A percentile compares a stretch with the other conserved stretches of the same genome.
Evolutionary conservation across 345 rosid genomes (phyloP).

Genomic region (Melastoma malabathricum): DNA sequence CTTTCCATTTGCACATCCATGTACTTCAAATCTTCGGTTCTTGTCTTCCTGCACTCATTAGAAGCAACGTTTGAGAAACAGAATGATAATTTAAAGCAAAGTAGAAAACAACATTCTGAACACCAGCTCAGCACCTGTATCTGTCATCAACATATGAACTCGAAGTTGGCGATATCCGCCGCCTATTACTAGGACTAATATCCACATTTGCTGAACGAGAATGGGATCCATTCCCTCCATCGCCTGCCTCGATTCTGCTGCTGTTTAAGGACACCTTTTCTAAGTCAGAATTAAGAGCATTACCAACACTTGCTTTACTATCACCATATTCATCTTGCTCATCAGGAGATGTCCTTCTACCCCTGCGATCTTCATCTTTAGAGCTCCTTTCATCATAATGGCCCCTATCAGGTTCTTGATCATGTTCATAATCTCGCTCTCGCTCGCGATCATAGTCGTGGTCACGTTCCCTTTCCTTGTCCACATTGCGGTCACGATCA

Average conservation of each 20-base stretch:
- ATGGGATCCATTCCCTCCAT: slow-evolving; percentile 45
- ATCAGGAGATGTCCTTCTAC: slow-evolving; percentile 59
- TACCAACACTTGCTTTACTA: slow-evolving; percentile 27
- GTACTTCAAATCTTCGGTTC: slow-evolving; percentile 34
- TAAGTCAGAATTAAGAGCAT: slow-evolving; percentile 20
- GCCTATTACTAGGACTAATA: slow-evolving; percentile 18
- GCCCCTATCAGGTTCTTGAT: slow-evolving; percentile 29
- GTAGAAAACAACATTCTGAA: no score
- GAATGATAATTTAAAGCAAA: no score
- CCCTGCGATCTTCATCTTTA: slow-evolving; percentile 48
- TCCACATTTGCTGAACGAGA: slow-evolving; percentile 42
- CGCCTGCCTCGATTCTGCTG: slow-evolving; percentile 50
- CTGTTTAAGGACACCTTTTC: slow-evolving; percentile 35
- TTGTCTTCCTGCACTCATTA: slow-evolving; percentile 29
- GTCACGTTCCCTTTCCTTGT: slow-evolving; percentile 26
- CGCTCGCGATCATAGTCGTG: slow-evolving; percentile 23
- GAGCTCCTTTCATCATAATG: slow-evolving; percentile 47
- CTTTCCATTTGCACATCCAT: slow-evolving; percentile 38
- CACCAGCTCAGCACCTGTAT: slow-evolving; percentile 32
- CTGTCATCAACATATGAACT: slow-evolving; percentile 61
- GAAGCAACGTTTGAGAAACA: slow-evolving; percentile 1
- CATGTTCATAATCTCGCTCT: slow-evolving; percentile 19
- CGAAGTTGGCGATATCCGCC: slow-evolving; percentile 38
- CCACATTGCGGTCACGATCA: slow-evolving; percentile 28
- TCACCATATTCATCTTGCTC: slow-evolving; percentile 47